Base-by-base conservation (phyloP, 768 basidiomycete species). In the Panellus pusillus region DNA sequence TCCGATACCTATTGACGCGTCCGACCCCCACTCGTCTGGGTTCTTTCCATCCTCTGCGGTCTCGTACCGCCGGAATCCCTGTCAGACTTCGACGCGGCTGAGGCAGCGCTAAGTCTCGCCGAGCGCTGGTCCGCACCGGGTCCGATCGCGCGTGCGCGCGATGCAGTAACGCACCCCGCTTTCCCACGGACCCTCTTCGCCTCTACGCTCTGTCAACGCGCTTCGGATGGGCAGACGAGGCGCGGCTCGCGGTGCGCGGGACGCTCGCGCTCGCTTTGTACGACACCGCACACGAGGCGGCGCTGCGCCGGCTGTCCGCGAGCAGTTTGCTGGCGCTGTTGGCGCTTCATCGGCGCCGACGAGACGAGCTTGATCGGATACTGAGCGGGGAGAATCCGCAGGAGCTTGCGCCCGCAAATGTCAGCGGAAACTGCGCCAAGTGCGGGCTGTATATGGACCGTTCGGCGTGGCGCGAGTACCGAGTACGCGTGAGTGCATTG, bases 51-150 rank as follows among this genome's bases (percentile, higher is more conserved):
- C 19, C 52, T 61, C 44, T 54, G 55, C 44, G 59, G 59, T 2
- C 47, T 54, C 18, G 32, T 50, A 0, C 53, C 58, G 11, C 44
- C 44, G 6, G 20, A 12, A 4, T 18, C 53, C 6, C 15, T n/a
- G 32, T 35, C 27, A n/a, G 50, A 56, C 47, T 54, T 54, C 29
- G 50, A 14, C 36, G 36, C 29, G 8, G 57, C 53, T 1, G 60
- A 61, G n/a, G 44, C 29, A 2, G 19, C 51, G 15, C 47, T 61
- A 11, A 56, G 31, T 7, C 50, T 58, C 38, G 45, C 56, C 1
- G 52, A 52, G 28, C 49, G 50, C 31, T 61, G 57, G 56, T 45
- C 35, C 35, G 57, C 57, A 2, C 56, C 55, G 4, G 60, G 44
- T 15, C 36, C 40, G 5, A 24, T 39, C 1, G 43, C 60, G 4